Evolutionary conservation across 495 filamentous ascomycete species (phyloP).

Genomic region (Hyaloscypha variabilis): DNA sequence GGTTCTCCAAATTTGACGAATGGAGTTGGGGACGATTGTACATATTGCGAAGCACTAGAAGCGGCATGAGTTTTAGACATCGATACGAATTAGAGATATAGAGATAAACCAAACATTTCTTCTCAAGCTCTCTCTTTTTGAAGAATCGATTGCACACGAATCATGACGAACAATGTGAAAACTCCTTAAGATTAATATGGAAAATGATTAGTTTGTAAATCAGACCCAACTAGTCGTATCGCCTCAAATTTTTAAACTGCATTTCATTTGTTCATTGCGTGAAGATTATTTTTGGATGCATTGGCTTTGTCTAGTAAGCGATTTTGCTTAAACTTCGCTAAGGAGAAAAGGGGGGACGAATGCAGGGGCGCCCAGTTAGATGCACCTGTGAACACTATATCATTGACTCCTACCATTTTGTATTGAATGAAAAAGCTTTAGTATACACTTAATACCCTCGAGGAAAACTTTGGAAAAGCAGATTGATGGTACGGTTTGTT

Average conservation of each 20-base stretch:
- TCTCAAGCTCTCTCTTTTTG: not conserved
- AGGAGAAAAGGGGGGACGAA: no score
- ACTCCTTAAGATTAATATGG: no score
- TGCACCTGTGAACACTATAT: no score
- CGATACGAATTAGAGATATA: conserved; percentile 5
- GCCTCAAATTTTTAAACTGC: not conserved
- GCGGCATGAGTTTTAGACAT: not conserved
- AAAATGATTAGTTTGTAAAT: no score
- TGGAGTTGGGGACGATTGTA: not conserved
- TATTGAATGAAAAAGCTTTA: no score
- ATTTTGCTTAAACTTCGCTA: conserved; percentile 36
- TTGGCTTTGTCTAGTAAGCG: no score
- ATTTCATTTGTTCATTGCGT: no score
- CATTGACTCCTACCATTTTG: no score
- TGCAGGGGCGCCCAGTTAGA: no score
- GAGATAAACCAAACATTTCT: not conserved
- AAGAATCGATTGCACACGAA: not conserved
- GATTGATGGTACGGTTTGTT: not conserved
- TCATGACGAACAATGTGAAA: not conserved
- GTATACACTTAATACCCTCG: no score
- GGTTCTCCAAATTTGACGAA: not conserved
- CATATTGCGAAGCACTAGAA: conserved; percentile 1
- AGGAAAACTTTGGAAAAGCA: not conserved
- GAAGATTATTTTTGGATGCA: no score
- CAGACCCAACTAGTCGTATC: no score